Evolutionary conservation across 495 filamentous ascomycete species (phyloP).

Genomic region (Penicillium coffeae): DNA sequence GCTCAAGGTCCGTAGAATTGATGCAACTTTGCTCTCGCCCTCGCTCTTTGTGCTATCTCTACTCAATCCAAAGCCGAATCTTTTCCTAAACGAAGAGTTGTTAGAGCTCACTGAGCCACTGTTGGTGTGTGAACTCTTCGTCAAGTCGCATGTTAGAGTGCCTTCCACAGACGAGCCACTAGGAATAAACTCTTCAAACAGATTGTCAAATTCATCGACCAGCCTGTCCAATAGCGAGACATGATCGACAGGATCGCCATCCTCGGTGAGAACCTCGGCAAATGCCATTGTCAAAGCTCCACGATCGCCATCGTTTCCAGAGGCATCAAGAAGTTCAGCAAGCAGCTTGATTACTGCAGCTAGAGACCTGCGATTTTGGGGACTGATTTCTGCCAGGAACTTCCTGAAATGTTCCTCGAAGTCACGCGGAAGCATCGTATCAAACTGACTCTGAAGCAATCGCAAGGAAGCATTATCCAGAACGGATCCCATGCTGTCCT

Average conservation of each 20-base stretch:
- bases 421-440: constrained; percentile 66
- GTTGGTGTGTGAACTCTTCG: constrained; percentile 43
- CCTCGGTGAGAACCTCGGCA: constrained; percentile 77
- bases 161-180: constrained; percentile 41
- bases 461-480: constrained; percentile 61
- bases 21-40: constrained; percentile 64
- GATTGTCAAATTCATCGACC: constrained; percentile 83
- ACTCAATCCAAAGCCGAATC: constrained; percentile 73
- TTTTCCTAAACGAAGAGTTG: constrained; percentile 77
- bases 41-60: constrained; percentile 70
- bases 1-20: constrained; percentile 84
- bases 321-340: constrained; percentile 87
- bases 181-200: constrained; percentile 71
- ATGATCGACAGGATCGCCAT: constrained; percentile 74
- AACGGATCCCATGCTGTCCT: constrained; percentile 79
- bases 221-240: constrained; percentile 88
- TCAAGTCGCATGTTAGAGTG: constrained; percentile 44
- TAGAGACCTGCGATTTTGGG: constrained; percentile 89
- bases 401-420: constrained; percentile 84
- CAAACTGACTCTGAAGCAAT: constrained; percentile 68
- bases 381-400: constrained; percentile 73
- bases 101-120: constrained; percentile 63
- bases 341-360: constrained; percentile 79
- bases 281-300: constrained; percentile 88
- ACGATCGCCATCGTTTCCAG: constrained; percentile 87